These are phyloP conservation scores for Daldinia decipiens DNA, from an alignment of 495 filamentous ascomycete species.

Conservation along the genomic window DNA sequence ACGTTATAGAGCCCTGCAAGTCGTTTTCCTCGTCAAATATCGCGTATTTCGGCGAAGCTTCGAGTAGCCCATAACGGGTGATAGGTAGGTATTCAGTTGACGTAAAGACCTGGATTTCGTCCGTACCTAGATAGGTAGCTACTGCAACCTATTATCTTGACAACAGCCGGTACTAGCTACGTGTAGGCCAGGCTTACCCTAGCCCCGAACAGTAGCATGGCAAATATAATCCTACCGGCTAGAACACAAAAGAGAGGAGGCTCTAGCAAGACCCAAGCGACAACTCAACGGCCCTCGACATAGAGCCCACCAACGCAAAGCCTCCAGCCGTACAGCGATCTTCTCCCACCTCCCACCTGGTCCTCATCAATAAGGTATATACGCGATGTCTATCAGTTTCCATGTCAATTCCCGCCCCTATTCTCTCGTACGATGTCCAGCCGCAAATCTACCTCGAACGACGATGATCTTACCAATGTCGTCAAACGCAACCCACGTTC, in stretches of 20 bases:
- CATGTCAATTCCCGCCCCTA: neutral
- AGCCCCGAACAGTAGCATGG: neutral
- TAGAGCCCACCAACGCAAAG: neutral
- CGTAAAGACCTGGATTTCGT: neutral
- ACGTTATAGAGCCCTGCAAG: neutral
- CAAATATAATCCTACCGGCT: neutral
- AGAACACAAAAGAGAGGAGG: neutral
- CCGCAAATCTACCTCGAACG: neutral
- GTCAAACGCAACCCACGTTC: conserved; percentile 25
- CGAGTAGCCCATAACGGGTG: neutral
- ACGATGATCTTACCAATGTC: conserved; percentile 34
- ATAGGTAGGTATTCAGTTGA: neutral
- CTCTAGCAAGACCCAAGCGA: neutral
- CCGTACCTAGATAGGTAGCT: neutral
- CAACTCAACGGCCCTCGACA: too few species aligned
- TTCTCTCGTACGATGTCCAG: conserved; percentile 1
- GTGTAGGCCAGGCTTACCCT: neutral
- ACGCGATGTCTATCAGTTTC: neutral
- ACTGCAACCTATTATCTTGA: neutral
- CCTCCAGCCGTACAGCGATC: neutral
- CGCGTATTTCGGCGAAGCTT: neutral
- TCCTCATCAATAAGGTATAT: neutral
- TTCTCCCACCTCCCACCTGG: neutral
- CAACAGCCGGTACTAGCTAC: neutral
- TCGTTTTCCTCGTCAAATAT: neutral